phyloP scores from a whole-genome alignment of 495 filamentous ascomycete species.

The Antarctomyces pellizariae region DNA sequence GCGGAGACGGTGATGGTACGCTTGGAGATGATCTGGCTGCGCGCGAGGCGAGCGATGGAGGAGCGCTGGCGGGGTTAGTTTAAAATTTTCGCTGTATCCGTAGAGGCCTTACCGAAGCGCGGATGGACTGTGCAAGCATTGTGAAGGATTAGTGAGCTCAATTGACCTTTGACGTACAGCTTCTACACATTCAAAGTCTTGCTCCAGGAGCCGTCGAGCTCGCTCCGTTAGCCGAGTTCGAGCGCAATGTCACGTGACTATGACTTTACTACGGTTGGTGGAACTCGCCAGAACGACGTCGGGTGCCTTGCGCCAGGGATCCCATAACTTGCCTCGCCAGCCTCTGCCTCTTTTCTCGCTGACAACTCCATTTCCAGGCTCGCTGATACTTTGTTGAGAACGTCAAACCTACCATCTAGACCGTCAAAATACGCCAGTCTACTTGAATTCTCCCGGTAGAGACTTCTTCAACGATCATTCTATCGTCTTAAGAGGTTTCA shows the following conservation, averaged over 20 bases:
- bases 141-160: conserved; percentile 15
- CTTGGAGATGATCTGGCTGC: conserved; percentile 44
- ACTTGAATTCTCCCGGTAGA: conserved; percentile 11
- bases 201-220: no score
- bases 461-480: conserved; percentile 11
- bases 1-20: conserved; percentile 64
- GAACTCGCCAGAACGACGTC: no score
- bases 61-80: conserved; percentile 40
- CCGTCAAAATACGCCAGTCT: conserved; percentile 8
- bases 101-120: conserved; percentile 34
- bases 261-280: no score
- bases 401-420: conserved; percentile 8
- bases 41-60: conserved; percentile 51
- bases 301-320: no score
- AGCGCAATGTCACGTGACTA: no score
- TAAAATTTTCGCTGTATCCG: conserved; percentile 9
- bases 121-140: conserved; percentile 45
- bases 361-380: conserved; percentile 8
- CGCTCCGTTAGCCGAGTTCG: no score
- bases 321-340: neutral
- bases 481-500: conserved; percentile 1
- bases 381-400: conserved; percentile 11
- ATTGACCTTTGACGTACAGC: conserved; percentile 9
- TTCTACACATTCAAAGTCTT: no score
- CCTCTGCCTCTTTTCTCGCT: conserved; percentile 1